Base-by-base conservation (phyloP, 345 rosid genomes). In the Carallia brachiata region DNA sequence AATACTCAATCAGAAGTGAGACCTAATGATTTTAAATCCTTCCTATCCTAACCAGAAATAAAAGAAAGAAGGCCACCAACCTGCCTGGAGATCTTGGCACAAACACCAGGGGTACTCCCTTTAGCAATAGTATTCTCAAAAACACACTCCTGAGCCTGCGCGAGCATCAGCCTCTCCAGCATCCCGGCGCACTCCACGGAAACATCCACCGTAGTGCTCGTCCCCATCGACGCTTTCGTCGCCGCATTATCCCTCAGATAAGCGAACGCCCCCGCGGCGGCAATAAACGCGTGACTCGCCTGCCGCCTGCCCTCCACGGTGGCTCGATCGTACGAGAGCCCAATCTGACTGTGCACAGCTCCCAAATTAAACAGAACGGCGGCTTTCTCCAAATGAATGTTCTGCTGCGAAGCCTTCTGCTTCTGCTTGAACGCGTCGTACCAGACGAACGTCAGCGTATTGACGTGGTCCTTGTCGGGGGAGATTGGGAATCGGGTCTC, bases 401-500 rank as follows among this genome's bases (percentile, higher is more conserved):
- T 92, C 83, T 89, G 97, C 87, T 95, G 99, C 37, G 87, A 77
- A 3, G 97, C 86, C 75, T 95, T 95, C 36, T 78, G 81, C 84
- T 89, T 95, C 73, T 70, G 90, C 85, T 90, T 95, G 75, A 95
- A 95, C 56, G 99, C 89, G 44, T 95, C 99, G 78, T 85, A 61
- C 99, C 99, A 95, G 4, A 81, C 48, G 79, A 95, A 95, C 6
- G 91, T 81, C 72, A 95, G 62, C 73, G 93, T 69, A 79, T 90
- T 89, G 75, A 92, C 80, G 87, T 90, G 97, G 72, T 92, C 90
- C 61, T 69, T 70, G 54, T 92, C 97, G 5, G 99, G 83, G 63
- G 99, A 90, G 74, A 95, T 95, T 0, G 99, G 99, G 82, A 95
- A 95, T 40, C 97, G 96, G 0, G 97, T 95, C 82, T 95, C 99